phyloP scores from a whole-genome alignment of 2,329 filamentous ascomycete species.

The Dactylonectria macrodidyma region DNA sequence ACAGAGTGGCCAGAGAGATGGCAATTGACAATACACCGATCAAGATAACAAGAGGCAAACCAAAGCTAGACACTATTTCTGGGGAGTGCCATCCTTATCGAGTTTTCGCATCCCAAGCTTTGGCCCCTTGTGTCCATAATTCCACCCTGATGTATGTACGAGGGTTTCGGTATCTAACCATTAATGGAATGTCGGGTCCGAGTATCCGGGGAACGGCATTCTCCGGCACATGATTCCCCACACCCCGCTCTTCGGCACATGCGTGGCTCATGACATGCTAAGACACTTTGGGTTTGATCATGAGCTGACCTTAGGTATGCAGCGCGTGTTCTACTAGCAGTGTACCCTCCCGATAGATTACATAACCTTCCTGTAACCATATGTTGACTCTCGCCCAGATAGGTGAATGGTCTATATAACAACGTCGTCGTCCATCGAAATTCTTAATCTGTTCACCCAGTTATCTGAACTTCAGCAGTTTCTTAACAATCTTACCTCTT shows the following conservation, averaged over 20 bases:
- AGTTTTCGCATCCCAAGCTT: background rate
- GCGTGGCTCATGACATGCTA: background rate
- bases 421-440: background rate
- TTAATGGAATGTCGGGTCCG: background rate
- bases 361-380: background rate
- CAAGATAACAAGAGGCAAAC: background rate
- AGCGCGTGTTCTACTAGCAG: background rate
- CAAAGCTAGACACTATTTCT: background rate
- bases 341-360: background rate
- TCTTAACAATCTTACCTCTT: background rate
- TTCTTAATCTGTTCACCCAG: constrained; percentile 4
- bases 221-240: background rate
- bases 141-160: background rate
- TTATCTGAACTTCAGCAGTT: background rate
- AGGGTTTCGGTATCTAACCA: background rate
- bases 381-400: constrained; percentile 10
- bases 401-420: constrained; percentile 12
- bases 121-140: background rate
- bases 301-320: background rate
- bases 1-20: background rate
- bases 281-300: background rate
- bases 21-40: background rate
- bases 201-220: background rate
- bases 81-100: background rate
- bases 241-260: background rate